Conservation (phyloP, 805 yeast genomes). For the Metschnikowia vanudenii region DNA sequence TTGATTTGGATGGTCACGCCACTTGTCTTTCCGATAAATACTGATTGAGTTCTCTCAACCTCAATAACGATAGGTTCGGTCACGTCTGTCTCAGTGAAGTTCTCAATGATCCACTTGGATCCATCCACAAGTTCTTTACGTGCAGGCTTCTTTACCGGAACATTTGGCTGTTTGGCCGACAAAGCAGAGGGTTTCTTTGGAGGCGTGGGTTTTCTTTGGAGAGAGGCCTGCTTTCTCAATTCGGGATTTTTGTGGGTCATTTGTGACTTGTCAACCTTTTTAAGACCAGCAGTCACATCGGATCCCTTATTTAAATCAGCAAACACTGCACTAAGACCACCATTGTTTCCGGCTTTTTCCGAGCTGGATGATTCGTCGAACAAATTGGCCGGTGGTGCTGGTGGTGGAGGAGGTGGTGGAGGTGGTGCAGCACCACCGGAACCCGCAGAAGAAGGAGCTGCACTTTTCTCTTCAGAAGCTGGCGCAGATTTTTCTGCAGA, state of each 20-base stretch:
- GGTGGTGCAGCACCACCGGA: conserved; percentile 29
- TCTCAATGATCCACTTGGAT: conserved; percentile 81
- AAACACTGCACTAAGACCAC: conserved; percentile 85
- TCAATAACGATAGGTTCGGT: conserved; percentile 63
- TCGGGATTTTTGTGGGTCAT: conserved; percentile 93
- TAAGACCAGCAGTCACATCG: conserved; percentile 76
- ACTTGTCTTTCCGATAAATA: conserved; percentile 80
- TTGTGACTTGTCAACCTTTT: conserved; percentile 88
- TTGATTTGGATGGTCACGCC: conserved; percentile 74
- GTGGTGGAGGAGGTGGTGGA: conserved; percentile 81
- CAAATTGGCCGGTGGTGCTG: conserved; percentile 77
- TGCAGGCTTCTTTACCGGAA: conserved; percentile 36
- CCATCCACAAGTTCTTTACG: conserved; percentile 75
- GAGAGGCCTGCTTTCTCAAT: conserved; percentile 57
- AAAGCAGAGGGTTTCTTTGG: conserved; percentile 80
- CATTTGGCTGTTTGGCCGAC: conserved; percentile 43
- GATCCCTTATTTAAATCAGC: conserved; percentile 88
- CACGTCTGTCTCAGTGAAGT: conserved; percentile 54
- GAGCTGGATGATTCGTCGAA: conserved; percentile 40
- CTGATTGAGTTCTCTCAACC: conserved; percentile 82
- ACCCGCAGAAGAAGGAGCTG: conserved; percentile 33
- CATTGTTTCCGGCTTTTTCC: conserved; percentile 12
- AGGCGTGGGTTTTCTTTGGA: conserved; percentile 60
- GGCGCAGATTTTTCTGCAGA: conserved; percentile 18
- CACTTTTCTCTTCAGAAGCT: conserved; percentile 21